phyloP scores from a whole-genome alignment of 2,329 filamentous ascomycete species.

The Scedosporium boydii region DNA sequence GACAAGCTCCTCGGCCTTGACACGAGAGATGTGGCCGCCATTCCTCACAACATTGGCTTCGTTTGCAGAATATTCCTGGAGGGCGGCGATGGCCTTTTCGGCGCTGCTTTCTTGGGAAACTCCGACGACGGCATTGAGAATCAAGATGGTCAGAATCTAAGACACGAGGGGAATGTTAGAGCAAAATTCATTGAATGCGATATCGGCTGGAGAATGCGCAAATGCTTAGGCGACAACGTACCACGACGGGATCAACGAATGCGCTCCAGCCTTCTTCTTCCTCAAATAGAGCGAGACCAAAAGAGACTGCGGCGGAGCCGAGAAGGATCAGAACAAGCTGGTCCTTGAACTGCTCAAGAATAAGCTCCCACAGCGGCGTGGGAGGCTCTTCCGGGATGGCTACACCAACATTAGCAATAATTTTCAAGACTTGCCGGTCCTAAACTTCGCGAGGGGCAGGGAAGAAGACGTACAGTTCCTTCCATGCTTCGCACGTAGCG shows the following conservation, averaged over 20 bases:
- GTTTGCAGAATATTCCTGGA: constrained; percentile 98
- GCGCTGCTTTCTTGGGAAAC: constrained; percentile 98
- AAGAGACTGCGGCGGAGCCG: constrained; percentile 86
- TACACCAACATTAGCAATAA: constrained; percentile 16
- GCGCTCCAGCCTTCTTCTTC: constrained; percentile 91
- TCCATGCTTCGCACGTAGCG: constrained; percentile 49
- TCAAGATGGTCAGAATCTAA: constrained; percentile 90
- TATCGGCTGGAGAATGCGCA: not conserved
- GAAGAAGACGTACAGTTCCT: constrained; percentile 45
- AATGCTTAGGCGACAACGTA: constrained; percentile 38
- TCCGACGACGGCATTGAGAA: constrained; percentile 93
- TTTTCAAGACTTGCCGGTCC: not conserved
- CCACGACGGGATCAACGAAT: constrained; percentile 91
- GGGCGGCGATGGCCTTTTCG: constrained; percentile 93
- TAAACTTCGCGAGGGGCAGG: not conserved
- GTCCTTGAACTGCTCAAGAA: constrained; percentile 98
- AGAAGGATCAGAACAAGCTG: constrained; percentile 94
- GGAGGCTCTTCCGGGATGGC: constrained; percentile 78
- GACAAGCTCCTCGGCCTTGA: constrained; percentile 96
- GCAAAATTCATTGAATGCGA: not conserved
- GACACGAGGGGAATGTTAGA: not conserved
- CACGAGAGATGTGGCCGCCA: constrained; percentile 61
- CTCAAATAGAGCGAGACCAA: constrained; percentile 86
- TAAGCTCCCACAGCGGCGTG: constrained; percentile 90
- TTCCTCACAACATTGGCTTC: constrained; percentile 89